A percentile compares a stretch with the other conserved stretches of the same genome.
phyloP scores from a whole-genome alignment of 148 eudicot species.

The Persicaria tinctoria region DNA sequence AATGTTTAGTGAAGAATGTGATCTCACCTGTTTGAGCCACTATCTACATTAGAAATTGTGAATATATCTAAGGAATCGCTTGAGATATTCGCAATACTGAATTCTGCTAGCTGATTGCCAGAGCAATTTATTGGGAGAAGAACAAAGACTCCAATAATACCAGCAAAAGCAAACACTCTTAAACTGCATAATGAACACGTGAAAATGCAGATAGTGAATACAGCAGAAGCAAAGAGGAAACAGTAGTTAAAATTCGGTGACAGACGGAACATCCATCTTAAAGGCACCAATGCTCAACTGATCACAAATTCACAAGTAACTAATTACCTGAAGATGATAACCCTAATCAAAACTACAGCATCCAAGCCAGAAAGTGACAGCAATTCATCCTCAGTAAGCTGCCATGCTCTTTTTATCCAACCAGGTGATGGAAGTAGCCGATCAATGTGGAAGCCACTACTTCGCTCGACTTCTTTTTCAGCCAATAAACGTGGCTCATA shows the following conservation, averaged over 20 bases:
- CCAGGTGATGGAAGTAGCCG: constrained; percentile 51
- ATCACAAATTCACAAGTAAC: not conserved
- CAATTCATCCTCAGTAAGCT: constrained; percentile 57
- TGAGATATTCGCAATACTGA: constrained; percentile 44
- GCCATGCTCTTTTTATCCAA: constrained; percentile 67
- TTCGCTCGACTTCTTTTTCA: constrained; percentile 24
- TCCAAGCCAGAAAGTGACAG: constrained; percentile 68
- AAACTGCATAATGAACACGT: constrained; percentile 38
- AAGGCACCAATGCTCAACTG: not conserved
- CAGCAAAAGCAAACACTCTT: constrained; percentile 50
- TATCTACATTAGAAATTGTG: constrained; percentile 63
- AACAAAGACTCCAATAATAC: constrained; percentile 60
- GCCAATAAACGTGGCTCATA: constrained; percentile 53
- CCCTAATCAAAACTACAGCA: constrained; percentile 69
- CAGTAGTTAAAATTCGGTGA: not conserved
- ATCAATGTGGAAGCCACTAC: constrained; percentile 20
- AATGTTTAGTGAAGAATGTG: not conserved
- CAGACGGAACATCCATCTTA: not conserved
- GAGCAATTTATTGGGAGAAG: constrained; percentile 71
- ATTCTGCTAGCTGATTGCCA: constrained; percentile 45
- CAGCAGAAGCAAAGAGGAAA: not conserved
- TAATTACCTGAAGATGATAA: constrained; percentile 59
- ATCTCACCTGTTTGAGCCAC: constrained; percentile 59
- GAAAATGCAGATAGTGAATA: not conserved
- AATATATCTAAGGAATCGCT: constrained; percentile 56